Evolutionary conservation across 1,284 basidiomycete species (phyloP), one percentile per base, ranked within the genome.

Genomic region (Prillingera fragicola): DNA sequence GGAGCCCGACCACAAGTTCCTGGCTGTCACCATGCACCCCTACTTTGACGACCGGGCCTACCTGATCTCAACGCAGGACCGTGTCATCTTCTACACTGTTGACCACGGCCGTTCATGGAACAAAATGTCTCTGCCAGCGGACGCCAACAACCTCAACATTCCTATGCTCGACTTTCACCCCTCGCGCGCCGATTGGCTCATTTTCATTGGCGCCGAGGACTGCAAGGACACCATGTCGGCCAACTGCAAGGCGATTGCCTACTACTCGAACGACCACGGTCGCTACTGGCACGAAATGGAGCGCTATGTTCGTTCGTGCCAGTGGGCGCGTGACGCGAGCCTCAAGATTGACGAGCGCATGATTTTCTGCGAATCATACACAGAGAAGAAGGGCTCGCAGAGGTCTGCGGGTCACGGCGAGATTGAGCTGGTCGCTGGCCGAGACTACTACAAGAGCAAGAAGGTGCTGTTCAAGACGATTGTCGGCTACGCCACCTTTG

Each of bases 401-500:
- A 73, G 63, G 19, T 50, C 74, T 50, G 65, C 70, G 15, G 67
- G 72, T 14, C 75, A 77, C 17, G 89, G 89, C 60, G 80, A 83
- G 4, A 62, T 97, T 38, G 78, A 92, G 67, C 74, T 97, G 38
- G 78, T 95, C 25, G 79, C 80, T 7, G 94, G 95, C 1, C 70
- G 76, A 12, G 77, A 84, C 44, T 95, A 82, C 72, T 97, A 83
- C 69, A 60, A 58, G 34, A 78, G 78, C 52, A 85, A 81, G 74
- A 80, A 75, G 52, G 83, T 79, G 60, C 67, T 97, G 22, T 97
- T 98, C 62, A 80, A 87, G 38, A 76, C 82, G 32, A 82, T 97
- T 42, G 87, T 92, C 53, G 94, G 94, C 3, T 96, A 92, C 73
- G 85, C 95, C 0, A 94, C 91, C 65, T 98, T 98, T 71, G 88